Conservation (phyloP, 768 basidiomycete genomes). For the Neoboletus brunneissimus region DNA sequence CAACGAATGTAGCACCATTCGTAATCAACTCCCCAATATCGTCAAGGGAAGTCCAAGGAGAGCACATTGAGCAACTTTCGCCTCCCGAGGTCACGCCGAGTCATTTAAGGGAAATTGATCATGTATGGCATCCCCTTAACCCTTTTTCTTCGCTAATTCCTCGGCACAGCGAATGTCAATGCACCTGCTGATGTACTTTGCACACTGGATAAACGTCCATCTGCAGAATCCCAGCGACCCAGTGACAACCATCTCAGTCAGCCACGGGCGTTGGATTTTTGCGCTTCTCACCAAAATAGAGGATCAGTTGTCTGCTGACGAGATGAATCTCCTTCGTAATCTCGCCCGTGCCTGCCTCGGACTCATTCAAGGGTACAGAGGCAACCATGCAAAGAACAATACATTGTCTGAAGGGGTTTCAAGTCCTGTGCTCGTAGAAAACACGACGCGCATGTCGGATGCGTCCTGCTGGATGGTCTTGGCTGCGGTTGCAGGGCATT, state of each 20-base stretch:
- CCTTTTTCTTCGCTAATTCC: constrained; percentile 7
- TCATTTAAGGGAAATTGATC: constrained; percentile 59
- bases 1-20: background rate
- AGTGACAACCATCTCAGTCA: constrained; percentile 44
- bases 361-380: constrained; percentile 38
- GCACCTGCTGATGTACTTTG: constrained; percentile 81
- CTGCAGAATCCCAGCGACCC: constrained; percentile 43
- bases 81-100: constrained; percentile 59
- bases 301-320: constrained; percentile 67
- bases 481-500: constrained; percentile 58
- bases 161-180: constrained; percentile 57
- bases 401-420: constrained; percentile 6
- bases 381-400: constrained; percentile 21
- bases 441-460: constrained; percentile 36
- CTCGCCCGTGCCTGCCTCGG: constrained; percentile 69
- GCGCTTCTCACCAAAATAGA: constrained; percentile 68
- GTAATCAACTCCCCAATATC: background rate
- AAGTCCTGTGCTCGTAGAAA: background rate
- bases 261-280: constrained; percentile 79
- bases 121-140: constrained; percentile 43
- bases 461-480: constrained; percentile 75
- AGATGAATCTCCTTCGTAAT: constrained; percentile 71
- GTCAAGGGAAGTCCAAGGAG: background rate
- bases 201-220: constrained; percentile 72
- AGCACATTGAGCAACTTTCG: constrained; percentile 13